Conservation (phyloP, 1,284 basidiomycete species). For the Trametes pubescens region DNA sequence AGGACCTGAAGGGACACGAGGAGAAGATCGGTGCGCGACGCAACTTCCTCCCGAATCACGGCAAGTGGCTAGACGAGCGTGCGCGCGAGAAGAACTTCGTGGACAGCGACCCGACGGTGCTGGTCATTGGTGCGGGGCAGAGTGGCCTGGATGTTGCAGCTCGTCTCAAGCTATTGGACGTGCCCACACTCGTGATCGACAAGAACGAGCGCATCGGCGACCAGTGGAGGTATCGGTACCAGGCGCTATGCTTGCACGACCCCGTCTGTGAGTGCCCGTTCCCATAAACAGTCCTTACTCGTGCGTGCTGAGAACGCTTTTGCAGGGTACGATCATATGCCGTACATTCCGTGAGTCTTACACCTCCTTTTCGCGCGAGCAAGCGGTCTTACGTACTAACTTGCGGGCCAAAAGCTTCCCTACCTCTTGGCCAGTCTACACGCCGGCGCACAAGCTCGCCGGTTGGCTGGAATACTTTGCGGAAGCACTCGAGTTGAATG, state of each 20-base stretch:
- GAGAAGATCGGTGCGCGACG: slow-evolving; percentile 52
- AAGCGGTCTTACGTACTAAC: neutral
- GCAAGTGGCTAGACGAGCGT: slow-evolving; percentile 50
- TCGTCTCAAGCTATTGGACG: slow-evolving; percentile 60
- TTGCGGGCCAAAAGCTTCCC: slow-evolving; percentile 54
- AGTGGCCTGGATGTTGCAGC: slow-evolving; percentile 69
- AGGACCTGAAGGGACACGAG: slow-evolving; percentile 60
- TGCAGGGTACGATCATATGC: slow-evolving; percentile 63
- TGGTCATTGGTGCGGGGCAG: slow-evolving; percentile 74
- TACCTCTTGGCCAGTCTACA: slow-evolving; percentile 66
- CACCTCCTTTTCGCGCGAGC: too few species aligned
- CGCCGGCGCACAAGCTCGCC: slow-evolving; percentile 67
- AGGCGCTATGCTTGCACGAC: slow-evolving; percentile 69
- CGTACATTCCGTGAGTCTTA: slow-evolving; percentile 51
- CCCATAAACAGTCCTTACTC: neutral
- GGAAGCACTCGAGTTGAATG: slow-evolving; percentile 67
- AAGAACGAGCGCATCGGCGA: slow-evolving; percentile 61
- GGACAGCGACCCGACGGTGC: slow-evolving; percentile 51
- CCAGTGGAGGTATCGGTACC: slow-evolving; percentile 67
- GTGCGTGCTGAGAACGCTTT: neutral
- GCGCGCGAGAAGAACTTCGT: slow-evolving; percentile 51
- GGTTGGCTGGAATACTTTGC: slow-evolving; percentile 77
- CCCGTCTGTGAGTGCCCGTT: slow-evolving; percentile 68
- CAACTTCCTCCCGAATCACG: slow-evolving; percentile 50
- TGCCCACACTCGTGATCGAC: slow-evolving; percentile 64